These are phyloP conservation scores for Aspergillus affinis DNA, from an alignment of 495 filamentous ascomycete species.

Conservation along the genomic window DNA sequence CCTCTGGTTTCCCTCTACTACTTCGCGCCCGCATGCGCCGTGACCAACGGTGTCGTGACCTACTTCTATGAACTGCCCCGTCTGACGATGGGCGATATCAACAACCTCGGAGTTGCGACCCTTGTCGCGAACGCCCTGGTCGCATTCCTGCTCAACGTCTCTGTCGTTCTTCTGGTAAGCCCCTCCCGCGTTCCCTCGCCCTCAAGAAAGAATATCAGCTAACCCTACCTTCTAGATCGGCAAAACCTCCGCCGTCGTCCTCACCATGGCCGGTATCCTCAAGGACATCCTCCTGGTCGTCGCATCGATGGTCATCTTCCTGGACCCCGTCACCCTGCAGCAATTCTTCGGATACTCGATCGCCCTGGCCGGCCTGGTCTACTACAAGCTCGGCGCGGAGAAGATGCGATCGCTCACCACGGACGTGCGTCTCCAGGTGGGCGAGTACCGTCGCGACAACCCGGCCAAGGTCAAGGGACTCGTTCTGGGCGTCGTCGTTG, in stretches of 20 bases:
- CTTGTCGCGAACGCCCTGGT: slow-evolving; percentile 78
- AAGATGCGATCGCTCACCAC: slow-evolving; percentile 68
- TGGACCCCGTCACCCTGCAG: slow-evolving; percentile 72
- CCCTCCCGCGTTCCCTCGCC: background rate
- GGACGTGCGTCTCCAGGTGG: slow-evolving; percentile 63
- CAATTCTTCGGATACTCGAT: slow-evolving; percentile 96
- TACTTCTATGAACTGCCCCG: slow-evolving; percentile 75
- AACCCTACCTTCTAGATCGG: slow-evolving; percentile 67
- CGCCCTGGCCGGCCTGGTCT: slow-evolving; percentile 84
- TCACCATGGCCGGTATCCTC: slow-evolving; percentile 95
- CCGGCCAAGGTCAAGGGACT: slow-evolving; percentile 76
- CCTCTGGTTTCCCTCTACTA: slow-evolving; percentile 95
- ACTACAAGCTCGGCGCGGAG: slow-evolving; percentile 94
- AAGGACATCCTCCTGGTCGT: slow-evolving; percentile 96
- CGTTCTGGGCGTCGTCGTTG: slow-evolving; percentile 59
- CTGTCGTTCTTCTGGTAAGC: slow-evolving; percentile 90
- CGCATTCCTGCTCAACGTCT: slow-evolving; percentile 88
- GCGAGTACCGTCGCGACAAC: slow-evolving; percentile 74
- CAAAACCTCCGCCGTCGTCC: slow-evolving; percentile 92
- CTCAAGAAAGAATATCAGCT: background rate
- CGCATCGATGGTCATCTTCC: slow-evolving; percentile 88
- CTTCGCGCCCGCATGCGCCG: slow-evolving; percentile 88
- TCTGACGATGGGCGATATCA: slow-evolving; percentile 69
- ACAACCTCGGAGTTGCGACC: slow-evolving; percentile 69
- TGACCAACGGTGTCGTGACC: slow-evolving; percentile 80